Percentiles rank a stretch among this genome's conserved stretches.
Evolutionary conservation across 768 basidiomycete species (phyloP).

Genomic region (Lactarius quietus): DNA sequence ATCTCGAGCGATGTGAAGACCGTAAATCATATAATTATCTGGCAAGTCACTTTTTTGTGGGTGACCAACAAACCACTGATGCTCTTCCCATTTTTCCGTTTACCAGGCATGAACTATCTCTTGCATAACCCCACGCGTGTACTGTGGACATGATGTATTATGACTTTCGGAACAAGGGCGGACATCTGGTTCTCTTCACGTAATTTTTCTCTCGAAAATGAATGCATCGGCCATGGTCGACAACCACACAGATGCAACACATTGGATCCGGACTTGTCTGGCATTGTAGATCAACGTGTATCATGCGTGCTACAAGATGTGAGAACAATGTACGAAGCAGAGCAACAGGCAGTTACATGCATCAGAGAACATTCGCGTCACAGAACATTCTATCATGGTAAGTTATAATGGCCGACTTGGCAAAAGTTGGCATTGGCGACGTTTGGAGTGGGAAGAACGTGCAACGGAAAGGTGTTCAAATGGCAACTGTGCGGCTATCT

Average conservation of each 20-base stretch:
- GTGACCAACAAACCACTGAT: not conserved
- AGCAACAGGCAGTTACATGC: too few relatives aligned
- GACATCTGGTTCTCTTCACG: not conserved
- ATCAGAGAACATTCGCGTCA: too few relatives aligned
- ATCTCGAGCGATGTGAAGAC: conserved; percentile 85
- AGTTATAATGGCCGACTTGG: too few relatives aligned
- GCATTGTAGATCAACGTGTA: not conserved
- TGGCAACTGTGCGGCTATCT: too few relatives aligned
- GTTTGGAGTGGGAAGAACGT: too few relatives aligned
- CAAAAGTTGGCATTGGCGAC: too few relatives aligned
- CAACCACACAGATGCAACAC: not conserved
- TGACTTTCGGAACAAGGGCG: not conserved
- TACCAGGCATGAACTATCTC: conserved; percentile 20
- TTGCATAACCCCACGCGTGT: conserved; percentile 16
- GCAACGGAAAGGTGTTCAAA: too few relatives aligned
- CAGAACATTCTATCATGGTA: too few relatives aligned
- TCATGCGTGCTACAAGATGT: not conserved
- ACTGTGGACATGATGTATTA: conserved; percentile 15
- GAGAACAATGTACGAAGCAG: not conserved
- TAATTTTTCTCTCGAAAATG: not conserved
- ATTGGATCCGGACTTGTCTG: not conserved
- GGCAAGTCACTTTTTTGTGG: conserved; percentile 30
- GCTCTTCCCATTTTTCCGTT: not conserved
- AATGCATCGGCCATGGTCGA: not conserved
- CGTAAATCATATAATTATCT: conserved; percentile 87